Percentiles rank a stretch among this genome's conserved stretches.
phyloP scores from a whole-genome alignment of 768 basidiomycete genomes.

The Cystobasidium ongulense region DNA sequence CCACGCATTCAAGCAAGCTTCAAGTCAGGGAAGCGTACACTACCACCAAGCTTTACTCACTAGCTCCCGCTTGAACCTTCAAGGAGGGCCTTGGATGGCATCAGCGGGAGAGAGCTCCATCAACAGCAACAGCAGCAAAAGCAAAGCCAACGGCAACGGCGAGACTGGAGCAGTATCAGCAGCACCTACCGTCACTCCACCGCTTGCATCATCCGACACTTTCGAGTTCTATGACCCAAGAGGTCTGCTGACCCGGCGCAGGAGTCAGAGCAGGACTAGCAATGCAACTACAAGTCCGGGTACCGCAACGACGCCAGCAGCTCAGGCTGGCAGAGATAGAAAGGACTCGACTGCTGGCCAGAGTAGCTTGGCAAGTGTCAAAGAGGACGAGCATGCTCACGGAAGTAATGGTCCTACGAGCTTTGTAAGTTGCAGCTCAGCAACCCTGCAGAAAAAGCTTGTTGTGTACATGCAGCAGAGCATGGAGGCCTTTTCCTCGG shows the following conservation, averaged over 20 bases:
- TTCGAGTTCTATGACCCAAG: slow-evolving; percentile 23
- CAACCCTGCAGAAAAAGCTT: neutral
- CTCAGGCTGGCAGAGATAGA: neutral
- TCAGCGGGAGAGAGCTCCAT: neutral
- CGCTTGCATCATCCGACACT: neutral
- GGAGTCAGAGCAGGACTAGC: neutral
- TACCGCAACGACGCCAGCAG: neutral
- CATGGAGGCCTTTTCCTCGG: neutral
- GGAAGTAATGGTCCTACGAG: neutral
- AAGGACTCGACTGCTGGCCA: neutral
- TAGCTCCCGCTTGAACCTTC: neutral
- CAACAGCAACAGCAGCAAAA: slow-evolving; percentile 11
- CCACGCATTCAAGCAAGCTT: too few species aligned
- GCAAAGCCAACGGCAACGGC: neutral
- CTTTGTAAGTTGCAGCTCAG: neutral
- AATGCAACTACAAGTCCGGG: neutral
- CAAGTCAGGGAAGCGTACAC: too few species aligned
- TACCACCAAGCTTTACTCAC: neutral
- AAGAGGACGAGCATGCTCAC: neutral
- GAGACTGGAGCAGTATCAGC: neutral
- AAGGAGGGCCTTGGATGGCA: slow-evolving; percentile 14
- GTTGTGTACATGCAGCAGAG: neutral
- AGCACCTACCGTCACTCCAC: slow-evolving; percentile 1
- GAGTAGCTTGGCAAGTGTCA: neutral
- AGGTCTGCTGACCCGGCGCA: slow-evolving; percentile 1